Evolutionary conservation across 192 early-diverging fungal species (phyloP).

Genomic region (Entomortierella parvispora): DNA sequence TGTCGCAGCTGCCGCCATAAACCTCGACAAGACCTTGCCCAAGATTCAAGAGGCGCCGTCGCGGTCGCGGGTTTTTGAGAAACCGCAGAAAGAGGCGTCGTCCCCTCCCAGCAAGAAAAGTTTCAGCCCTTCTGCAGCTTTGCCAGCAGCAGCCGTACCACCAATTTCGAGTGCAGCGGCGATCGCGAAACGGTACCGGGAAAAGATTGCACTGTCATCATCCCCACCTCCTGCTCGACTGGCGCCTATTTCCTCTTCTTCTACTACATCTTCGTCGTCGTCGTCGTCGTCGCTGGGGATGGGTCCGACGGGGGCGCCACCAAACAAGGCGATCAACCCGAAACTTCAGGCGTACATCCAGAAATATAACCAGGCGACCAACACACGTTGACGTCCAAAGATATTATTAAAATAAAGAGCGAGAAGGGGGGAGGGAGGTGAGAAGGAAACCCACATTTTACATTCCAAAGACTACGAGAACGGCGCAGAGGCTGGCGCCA

Average conservation of each 20-base stretch:
- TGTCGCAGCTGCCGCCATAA: background rate
- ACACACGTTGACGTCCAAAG: conserved; percentile 4
- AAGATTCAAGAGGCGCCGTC: conserved; percentile 27
- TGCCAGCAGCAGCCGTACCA: background rate
- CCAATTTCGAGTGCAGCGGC: background rate
- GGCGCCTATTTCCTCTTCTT: background rate
- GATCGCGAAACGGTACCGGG: background rate
- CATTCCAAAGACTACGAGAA: no score
- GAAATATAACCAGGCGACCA: conserved; percentile 41
- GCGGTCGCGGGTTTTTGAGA: conserved; percentile 25
- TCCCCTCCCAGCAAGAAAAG: background rate
- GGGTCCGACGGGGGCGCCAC: background rate
- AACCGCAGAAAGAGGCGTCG: conserved; percentile 4
- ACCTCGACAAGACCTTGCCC: conserved; percentile 43
- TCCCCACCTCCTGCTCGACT: background rate
- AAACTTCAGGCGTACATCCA: conserved; percentile 45
- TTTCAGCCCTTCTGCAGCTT: background rate
- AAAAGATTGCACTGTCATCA: background rate
- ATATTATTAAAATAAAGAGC: no score
- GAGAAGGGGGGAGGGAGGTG: no score
- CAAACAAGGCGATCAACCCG: conserved; percentile 32
- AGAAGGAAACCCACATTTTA: no score
- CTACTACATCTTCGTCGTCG: background rate
- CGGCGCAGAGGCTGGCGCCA: no score
- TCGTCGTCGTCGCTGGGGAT: background rate